Base-by-base conservation (phyloP, 2,329 filamentous ascomycete genomes). In the Parastagonospora avenae region DNA sequence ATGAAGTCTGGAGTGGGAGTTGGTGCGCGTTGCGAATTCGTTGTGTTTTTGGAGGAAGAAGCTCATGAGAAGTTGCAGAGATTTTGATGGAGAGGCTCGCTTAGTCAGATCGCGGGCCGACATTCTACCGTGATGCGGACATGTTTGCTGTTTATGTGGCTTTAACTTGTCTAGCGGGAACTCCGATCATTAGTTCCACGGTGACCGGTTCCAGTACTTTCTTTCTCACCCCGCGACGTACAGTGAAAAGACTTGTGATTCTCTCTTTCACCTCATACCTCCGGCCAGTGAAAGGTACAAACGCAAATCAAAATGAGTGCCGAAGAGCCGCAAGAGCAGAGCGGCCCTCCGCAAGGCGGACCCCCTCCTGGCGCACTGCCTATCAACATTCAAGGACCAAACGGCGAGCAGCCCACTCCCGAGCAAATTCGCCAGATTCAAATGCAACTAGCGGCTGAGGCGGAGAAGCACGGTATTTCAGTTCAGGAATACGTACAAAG, bases 371-470 rank as follows among this genome's bases (percentile, higher is more conserved):
- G 55, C 42, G 57, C 54, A 4, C 46, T 59, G 30, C 48, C 54
- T 19, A 61, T 61, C 31, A 57, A 57, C 45, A 63, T 64, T 15
- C 53, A 60, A 35, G 64, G 63, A 32, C 62, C 60, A 57, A 66
- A 54, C 16, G 76, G 77, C 40, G 77, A 80, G 58, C 79, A 80
- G 60, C 91, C 91, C 30, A 85, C 87, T 15, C 92, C 89, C 42
- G 89, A 96, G 77, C 92, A 97, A 78, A 90, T 96, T 58, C 84
- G 85, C 49, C 82, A 83, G 48, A 94, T 97, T 82, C 90, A 95
- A 74, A 85, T 86, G 64, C 89, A 94, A 75, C 79, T 97, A 38
- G 88, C 88, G 42, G 83, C 85, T 43, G 92, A 97, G 75, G 93
- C 93, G 42, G 82, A 89, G 67, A 92, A 89, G 76, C 85, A 87